Conservation (phyloP, 1,284 basidiomycete species). For the Rhizopogon hawkerae region DNA sequence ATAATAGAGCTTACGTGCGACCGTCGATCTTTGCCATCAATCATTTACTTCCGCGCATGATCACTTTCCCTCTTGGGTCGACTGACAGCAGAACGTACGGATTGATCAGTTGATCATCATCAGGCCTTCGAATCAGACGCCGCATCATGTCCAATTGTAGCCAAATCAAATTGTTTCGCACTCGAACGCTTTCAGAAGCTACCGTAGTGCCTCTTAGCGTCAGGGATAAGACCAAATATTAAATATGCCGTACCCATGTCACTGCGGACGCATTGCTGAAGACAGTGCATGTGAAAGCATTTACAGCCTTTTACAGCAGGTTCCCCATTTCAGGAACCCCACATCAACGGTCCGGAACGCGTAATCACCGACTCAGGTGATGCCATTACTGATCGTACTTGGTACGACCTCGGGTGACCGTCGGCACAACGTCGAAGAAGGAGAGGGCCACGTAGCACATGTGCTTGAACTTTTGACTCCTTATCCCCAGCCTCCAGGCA, state of each 20-base stretch:
- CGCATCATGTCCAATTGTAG: too few species aligned
- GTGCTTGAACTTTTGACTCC: neutral
- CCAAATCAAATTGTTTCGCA: too few species aligned
- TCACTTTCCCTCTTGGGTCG: neutral
- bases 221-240: conserved; percentile 3
- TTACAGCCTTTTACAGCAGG: neutral
- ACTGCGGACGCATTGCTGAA: neutral
- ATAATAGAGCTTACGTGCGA: too few species aligned
- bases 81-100: neutral
- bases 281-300: conserved; percentile 8
- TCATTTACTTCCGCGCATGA: neutral
- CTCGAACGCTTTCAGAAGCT: too few species aligned
- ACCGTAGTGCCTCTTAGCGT: conserved; percentile 1
- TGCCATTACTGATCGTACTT: conserved; percentile 10
- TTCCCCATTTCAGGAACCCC: conserved; percentile 2
- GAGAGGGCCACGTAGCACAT: neutral
- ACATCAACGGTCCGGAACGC: conserved; percentile 11
- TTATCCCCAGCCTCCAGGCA: neutral
- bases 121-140: too few species aligned
- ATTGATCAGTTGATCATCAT: conserved; percentile 2
- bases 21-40: neutral
- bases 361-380: conserved; percentile 16
- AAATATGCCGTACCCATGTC: conserved; percentile 11
- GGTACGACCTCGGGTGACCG: conserved; percentile 20
- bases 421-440: conserved; percentile 10